These are phyloP conservation scores for Marvania coccoides DNA, from an alignment of 139 green algal species.

Conservation along the genomic window DNA sequence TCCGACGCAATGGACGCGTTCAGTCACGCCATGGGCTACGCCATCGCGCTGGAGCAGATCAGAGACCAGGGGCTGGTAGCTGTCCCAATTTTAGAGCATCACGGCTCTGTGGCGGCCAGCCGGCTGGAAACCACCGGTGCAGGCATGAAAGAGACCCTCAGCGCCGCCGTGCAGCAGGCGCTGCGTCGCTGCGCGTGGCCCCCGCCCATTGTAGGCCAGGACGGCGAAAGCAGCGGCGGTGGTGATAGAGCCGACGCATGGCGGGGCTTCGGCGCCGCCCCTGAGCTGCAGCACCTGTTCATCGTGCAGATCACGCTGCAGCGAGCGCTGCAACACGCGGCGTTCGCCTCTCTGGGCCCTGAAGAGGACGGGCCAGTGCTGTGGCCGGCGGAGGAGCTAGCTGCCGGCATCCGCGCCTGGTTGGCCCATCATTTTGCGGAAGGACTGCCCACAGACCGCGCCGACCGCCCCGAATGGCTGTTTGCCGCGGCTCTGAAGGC, in stretches of 20 bases:
- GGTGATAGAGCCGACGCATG: neutral
- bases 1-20: slow-evolving; percentile 10
- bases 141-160: neutral
- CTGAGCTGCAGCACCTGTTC: slow-evolving; percentile 18
- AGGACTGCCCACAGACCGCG: slow-evolving; percentile 24
- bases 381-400: slow-evolving; percentile 35
- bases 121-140: neutral
- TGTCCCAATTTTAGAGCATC: neutral
- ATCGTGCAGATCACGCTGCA: slow-evolving; percentile 24
- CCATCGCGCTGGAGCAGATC: slow-evolving; percentile 13
- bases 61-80: neutral
- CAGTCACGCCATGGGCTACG: slow-evolving; percentile 18
- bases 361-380: slow-evolving; percentile 21
- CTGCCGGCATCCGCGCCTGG: slow-evolving; percentile 1
- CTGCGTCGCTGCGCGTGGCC: slow-evolving; percentile 12
- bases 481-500: slow-evolving; percentile 24
- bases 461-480: slow-evolving; percentile 41
- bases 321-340: slow-evolving; percentile 1
- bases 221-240: neutral
- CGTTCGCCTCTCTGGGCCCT: slow-evolving; percentile 1
- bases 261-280: neutral
- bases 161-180: neutral
- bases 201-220: neutral
- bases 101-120: neutral
- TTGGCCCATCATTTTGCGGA: slow-evolving; percentile 24